These are phyloP conservation scores for Botrytis paeoniae DNA, from an alignment of 2,329 filamentous ascomycete genomes.

Conservation along the genomic window DNA sequence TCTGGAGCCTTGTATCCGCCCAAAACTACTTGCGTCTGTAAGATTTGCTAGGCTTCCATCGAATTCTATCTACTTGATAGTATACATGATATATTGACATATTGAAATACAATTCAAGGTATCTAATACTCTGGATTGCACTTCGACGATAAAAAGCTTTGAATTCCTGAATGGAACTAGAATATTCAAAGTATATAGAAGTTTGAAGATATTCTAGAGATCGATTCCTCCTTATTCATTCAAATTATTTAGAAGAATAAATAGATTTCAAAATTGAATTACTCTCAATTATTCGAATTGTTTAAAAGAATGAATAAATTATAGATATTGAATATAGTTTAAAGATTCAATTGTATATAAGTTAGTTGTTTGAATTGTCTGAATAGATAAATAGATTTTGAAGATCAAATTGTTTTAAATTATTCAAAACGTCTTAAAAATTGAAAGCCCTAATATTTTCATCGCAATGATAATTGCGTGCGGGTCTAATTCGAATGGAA, in stretches of 20 bases:
- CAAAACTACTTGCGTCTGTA: not conserved
- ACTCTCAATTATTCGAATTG: too few species aligned
- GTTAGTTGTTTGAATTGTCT: not conserved
- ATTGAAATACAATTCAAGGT: not conserved
- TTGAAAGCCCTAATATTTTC: not conserved
- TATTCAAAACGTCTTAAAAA: not conserved
- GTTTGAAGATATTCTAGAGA: not conserved
- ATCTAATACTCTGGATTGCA: not conserved
- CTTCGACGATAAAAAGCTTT: not conserved
- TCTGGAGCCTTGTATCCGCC: not conserved
- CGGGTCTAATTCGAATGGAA: not conserved
- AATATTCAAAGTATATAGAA: not conserved
- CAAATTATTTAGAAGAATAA: not conserved
- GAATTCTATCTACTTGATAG: not conserved
- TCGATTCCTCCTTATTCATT: fast-evolving
- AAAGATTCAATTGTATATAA: not conserved
- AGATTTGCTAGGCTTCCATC: not conserved
- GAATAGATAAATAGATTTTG: not conserved
- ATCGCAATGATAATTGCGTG: not conserved
- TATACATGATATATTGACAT: not conserved
- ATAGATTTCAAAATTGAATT: not conserved
- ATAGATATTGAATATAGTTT: not conserved
- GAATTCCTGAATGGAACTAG: not conserved
- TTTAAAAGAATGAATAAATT: too few species aligned
- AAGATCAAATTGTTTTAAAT: not conserved